These are phyloP conservation scores for Echinochloa phyllopogon DNA, from an alignment of 176 grass and related monocot species.

Conservation along the genomic window DNA sequence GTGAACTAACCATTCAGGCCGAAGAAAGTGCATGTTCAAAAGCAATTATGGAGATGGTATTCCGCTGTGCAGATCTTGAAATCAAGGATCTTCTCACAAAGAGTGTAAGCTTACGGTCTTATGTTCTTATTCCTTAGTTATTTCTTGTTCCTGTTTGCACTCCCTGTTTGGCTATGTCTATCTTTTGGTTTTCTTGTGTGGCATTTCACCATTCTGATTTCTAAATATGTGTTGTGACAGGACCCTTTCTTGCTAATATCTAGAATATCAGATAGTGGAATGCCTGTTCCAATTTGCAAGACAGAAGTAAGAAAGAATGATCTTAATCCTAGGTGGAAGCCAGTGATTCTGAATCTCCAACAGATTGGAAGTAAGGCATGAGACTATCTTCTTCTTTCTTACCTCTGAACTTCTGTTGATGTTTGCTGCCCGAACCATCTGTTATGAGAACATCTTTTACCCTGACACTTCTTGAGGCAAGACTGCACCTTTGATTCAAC, in stretches of 20 bases:
- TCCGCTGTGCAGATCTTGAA: conserved; percentile 84
- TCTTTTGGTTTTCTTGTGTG: conserved; percentile 19
- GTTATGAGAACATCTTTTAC: conserved; percentile 7
- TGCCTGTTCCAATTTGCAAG: conserved; percentile 90
- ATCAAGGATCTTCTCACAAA: conserved; percentile 98
- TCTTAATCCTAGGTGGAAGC: conserved; percentile 93
- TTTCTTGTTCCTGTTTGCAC: conserved; percentile 25
- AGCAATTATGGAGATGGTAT: conserved; percentile 89
- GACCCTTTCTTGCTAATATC: conserved; percentile 98
- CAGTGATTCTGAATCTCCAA: conserved; percentile 88
- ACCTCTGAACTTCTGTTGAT: conserved; percentile 38
- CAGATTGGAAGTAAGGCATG: conserved; percentile 95
- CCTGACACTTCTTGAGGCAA: conserved; percentile 8
- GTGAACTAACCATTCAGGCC: conserved; percentile 73
- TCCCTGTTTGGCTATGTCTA: conserved; percentile 28
- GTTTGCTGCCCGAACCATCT: conserved; percentile 8
- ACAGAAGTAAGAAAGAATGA: conserved; percentile 99
- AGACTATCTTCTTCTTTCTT: conserved; percentile 44
- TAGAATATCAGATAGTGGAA: conserved; percentile 78
- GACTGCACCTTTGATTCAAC: background rate
- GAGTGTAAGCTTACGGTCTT: conserved; percentile 68
- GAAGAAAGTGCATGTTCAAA: conserved; percentile 90
- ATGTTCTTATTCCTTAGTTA: conserved; percentile 8
- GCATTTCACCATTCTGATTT: conserved; percentile 46
- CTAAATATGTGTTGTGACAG: conserved; percentile 55